phyloP scores from a whole-genome alignment of 768 basidiomycete genomes.

The Lactarius sanguifluus region DNA sequence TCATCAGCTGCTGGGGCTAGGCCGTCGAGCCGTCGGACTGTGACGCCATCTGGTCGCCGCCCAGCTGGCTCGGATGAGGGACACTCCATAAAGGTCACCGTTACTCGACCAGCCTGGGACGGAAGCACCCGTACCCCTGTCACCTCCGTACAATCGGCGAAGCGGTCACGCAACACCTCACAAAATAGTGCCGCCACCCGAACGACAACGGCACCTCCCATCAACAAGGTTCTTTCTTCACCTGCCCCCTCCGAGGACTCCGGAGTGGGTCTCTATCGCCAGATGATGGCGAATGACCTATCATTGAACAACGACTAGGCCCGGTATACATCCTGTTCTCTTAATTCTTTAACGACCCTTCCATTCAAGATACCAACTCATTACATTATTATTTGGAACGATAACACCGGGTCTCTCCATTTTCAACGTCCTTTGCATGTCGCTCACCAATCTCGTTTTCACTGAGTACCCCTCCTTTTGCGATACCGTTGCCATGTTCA shows the following conservation, averaged over 20 bases:
- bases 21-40: slow-evolving; percentile 63
- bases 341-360: slow-evolving; percentile 30
- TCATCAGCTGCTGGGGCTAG: slow-evolving; percentile 44
- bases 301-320: slow-evolving; percentile 46
- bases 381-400: slow-evolving; percentile 30
- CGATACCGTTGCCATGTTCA: slow-evolving; percentile 31
- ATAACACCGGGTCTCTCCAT: slow-evolving; percentile 29
- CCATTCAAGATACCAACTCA: slow-evolving; percentile 27
- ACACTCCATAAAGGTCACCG: slow-evolving; percentile 64
- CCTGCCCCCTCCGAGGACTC: slow-evolving; percentile 82
- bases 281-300: slow-evolving; percentile 75
- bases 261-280: slow-evolving; percentile 79
- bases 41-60: slow-evolving; percentile 46
- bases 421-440: slow-evolving; percentile 29
- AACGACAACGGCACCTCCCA: slow-evolving; percentile 37
- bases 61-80: slow-evolving; percentile 58
- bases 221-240: slow-evolving; percentile 53
- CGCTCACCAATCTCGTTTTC: slow-evolving; percentile 19
- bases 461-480: slow-evolving; percentile 27
- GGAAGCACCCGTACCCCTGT: slow-evolving; percentile 48
- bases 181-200: slow-evolving; percentile 62
- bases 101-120: slow-evolving; percentile 75
- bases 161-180: slow-evolving; percentile 69
- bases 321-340: slow-evolving; percentile 29
- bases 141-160: slow-evolving; percentile 40